Conservation (phyloP, 352 stramenopile genomes). For the Peronospora belbahrii region DNA sequence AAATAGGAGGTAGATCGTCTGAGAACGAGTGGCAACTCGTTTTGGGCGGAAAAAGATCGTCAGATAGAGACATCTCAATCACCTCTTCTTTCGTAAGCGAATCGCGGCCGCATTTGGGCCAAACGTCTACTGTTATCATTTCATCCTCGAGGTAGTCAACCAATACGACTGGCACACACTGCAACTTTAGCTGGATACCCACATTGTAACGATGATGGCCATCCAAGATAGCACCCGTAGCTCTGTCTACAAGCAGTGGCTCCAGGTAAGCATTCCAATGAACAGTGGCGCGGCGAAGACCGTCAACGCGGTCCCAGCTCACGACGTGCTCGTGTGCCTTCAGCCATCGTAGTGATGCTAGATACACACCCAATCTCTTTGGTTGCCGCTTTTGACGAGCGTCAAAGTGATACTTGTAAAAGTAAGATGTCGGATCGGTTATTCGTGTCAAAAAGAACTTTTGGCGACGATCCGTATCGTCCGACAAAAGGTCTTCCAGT, state of each 20-base stretch:
- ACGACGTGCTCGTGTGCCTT: slow-evolving; percentile 83
- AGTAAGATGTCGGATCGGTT: slow-evolving; percentile 84
- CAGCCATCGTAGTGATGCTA: slow-evolving; percentile 62
- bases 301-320: slow-evolving; percentile 79
- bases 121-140: slow-evolving; percentile 79
- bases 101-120: slow-evolving; percentile 77
- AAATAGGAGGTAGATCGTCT: slow-evolving; percentile 78
- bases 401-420: slow-evolving; percentile 87
- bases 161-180: slow-evolving; percentile 65
- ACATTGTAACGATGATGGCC: slow-evolving; percentile 83
- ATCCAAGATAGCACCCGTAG: slow-evolving; percentile 72
- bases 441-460: slow-evolving; percentile 83
- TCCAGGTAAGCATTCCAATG: slow-evolving; percentile 81
- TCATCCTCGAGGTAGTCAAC: slow-evolving; percentile 82
- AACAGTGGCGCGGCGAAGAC: slow-evolving; percentile 62
- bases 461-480: slow-evolving; percentile 44
- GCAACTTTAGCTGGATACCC: slow-evolving; percentile 55
- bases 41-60: slow-evolving; percentile 79
- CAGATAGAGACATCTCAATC: slow-evolving; percentile 77
- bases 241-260: slow-evolving; percentile 65
- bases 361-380: slow-evolving; percentile 46
- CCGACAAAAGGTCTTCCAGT: slow-evolving; percentile 72
- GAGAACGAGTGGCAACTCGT: slow-evolving; percentile 83
- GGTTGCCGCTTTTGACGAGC: slow-evolving; percentile 54
- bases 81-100: slow-evolving; percentile 77